Conservation (phyloP, 2,329 filamentous ascomycete genomes). For the Endothia cerciana region DNA sequence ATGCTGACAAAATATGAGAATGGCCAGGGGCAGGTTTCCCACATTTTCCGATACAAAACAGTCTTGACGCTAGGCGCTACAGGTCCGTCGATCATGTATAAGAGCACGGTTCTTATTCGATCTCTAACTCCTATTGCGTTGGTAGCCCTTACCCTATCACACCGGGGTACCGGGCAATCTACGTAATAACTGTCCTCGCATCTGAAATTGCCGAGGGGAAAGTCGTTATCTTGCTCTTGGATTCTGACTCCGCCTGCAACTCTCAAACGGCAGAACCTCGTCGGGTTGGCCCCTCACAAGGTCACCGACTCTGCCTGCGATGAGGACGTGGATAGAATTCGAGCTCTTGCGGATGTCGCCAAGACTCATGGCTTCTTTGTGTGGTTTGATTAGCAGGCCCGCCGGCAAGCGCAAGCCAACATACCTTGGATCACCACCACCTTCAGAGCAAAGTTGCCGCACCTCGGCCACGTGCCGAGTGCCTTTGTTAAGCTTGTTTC, state of each 20-base stretch:
- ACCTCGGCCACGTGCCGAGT: too few relatives aligned
- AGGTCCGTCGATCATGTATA: constrained; percentile 15
- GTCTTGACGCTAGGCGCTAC: constrained; percentile 12
- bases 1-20: neutral
- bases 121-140: neutral
- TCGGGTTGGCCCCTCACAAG: neutral
- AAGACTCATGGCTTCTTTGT: too few relatives aligned
- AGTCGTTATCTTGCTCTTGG: neutral
- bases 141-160: neutral
- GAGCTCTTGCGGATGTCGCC: too few relatives aligned
- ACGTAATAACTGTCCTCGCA: neutral
- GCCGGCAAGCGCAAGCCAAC: too few relatives aligned
- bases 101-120: too few relatives aligned
- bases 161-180: neutral
- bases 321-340: too few relatives aligned
- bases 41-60: constrained; percentile 20
- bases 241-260: neutral
- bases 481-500: too few relatives aligned
- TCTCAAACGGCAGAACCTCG: neutral
- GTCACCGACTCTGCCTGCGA: neutral
- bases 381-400: too few relatives aligned
- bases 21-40: neutral
- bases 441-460: too few relatives aligned
- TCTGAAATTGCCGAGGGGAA: neutral
- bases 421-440: too few relatives aligned